Conservation (phyloP, 129 eudicot genomes). For the Centrapalus pauciflorus region DNA sequence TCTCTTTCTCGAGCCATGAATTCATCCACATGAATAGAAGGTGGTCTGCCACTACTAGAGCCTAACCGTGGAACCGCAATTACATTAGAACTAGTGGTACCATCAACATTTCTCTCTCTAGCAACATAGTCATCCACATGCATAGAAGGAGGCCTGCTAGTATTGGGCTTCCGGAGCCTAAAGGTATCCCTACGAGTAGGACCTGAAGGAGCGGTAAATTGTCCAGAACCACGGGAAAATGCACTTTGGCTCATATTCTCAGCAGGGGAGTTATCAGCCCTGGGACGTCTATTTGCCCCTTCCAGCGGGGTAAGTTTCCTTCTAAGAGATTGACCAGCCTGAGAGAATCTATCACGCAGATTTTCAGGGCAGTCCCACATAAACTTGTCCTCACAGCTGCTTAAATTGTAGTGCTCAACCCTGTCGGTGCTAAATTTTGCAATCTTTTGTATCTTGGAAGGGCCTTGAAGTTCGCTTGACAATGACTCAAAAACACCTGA, state of each 20-base stretch:
- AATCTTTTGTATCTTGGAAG: slow-evolving; percentile 53
- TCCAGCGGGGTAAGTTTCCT: slow-evolving; percentile 65
- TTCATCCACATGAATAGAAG: slow-evolving; percentile 95
- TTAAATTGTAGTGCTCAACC: slow-evolving; percentile 40
- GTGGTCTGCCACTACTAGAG: slow-evolving; percentile 89
- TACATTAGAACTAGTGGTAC: slow-evolving; percentile 66
- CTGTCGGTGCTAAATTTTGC: slow-evolving; percentile 45
- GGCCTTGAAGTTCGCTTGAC: slow-evolving; percentile 27
- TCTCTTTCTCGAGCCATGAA: slow-evolving; percentile 96
- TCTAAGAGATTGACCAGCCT: slow-evolving; percentile 48
- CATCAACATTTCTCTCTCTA: slow-evolving; percentile 84
- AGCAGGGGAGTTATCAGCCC: slow-evolving; percentile 52
- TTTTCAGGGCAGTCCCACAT: slow-evolving; percentile 96
- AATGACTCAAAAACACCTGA: slow-evolving; percentile 21
- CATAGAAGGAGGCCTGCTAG: slow-evolving; percentile 99
- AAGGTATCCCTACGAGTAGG: slow-evolving; percentile 88
- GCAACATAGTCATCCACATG: slow-evolving; percentile 99
- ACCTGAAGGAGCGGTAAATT: slow-evolving; percentile 45
- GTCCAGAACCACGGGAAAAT: slow-evolving; percentile 58
- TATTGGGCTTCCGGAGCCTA: slow-evolving; percentile 93
- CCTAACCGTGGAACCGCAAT: slow-evolving; percentile 80
- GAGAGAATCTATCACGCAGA: slow-evolving; percentile 69
- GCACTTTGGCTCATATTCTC: slow-evolving; percentile 45
- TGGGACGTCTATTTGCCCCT: slow-evolving; percentile 59
- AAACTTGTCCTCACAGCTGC: slow-evolving; percentile 52